Evolutionary conservation across 2,329 filamentous ascomycete species (phyloP).

Genomic region (Penicillium psychrosexuale): DNA sequence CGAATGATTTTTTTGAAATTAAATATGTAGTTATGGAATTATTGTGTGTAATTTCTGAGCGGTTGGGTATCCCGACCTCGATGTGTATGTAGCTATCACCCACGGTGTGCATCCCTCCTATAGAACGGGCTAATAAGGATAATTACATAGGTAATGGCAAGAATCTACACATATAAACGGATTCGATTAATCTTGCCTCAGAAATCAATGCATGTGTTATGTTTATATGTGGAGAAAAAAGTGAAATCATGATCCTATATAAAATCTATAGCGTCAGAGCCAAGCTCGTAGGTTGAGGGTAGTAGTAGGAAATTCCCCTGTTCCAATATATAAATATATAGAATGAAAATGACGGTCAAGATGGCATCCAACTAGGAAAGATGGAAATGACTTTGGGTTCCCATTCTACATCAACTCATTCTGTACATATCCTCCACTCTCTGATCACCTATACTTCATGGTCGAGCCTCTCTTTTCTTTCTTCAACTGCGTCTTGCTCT

Average conservation of each 20-base stretch:
- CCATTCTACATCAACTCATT: not conserved
- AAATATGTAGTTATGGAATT: too few relatives aligned
- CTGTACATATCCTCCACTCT: constrained; percentile 8
- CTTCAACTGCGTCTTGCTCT: constrained; percentile 54
- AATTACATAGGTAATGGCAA: not conserved
- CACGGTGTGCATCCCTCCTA: not conserved
- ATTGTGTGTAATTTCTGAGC: not conserved
- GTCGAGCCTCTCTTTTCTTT: constrained; percentile 51
- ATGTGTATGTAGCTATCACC: not conserved
- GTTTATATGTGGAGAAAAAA: not conserved
- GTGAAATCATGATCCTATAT: not conserved
- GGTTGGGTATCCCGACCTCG: not conserved
- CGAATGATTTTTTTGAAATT: not conserved
- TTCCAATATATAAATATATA: not conserved
- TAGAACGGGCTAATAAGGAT: not conserved
- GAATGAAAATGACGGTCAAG: not conserved
- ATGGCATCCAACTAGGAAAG: not conserved
- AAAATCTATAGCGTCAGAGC: not conserved
- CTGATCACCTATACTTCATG: constrained; percentile 41
- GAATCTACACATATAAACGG: not conserved
- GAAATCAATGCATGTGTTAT: not conserved
- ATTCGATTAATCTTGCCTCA: not conserved
- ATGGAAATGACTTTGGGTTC: not conserved
- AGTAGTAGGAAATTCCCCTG: not conserved
- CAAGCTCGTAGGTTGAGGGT: not conserved